phyloP scores from a whole-genome alignment of 2,329 filamentous ascomycete genomes.

The Magnaporthiopsis incrustans region DNA sequence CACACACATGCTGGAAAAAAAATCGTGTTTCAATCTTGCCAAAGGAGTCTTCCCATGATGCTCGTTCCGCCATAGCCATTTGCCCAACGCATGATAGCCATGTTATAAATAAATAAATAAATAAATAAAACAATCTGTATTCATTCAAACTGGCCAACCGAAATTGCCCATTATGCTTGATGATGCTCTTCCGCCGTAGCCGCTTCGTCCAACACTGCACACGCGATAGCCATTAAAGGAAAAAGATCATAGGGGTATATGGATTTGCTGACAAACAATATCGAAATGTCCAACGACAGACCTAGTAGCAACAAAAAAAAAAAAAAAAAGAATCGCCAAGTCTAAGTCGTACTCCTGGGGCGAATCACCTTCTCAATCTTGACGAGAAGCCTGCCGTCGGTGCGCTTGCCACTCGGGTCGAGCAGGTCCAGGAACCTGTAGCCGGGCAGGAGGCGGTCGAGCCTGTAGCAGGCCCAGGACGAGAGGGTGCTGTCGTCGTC shows the following conservation, averaged over 20 bases:
- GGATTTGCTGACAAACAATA: background rate
- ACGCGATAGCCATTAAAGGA: no score
- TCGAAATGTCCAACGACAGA: background rate
- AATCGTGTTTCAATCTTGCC: no score
- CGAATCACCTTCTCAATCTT: slow-evolving; percentile 40
- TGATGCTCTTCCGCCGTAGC: no score
- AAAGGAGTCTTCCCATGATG: no score
- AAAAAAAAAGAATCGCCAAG: slow-evolving; percentile 7
- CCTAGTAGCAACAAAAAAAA: background rate
- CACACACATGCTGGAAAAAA: no score
- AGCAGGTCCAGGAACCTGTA: slow-evolving; percentile 47
- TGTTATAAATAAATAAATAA: no score
- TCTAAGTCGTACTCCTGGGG: background rate
- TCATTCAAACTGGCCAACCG: no score
- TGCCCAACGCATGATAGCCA: no score
- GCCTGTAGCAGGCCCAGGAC: slow-evolving; percentile 51
- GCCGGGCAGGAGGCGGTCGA: slow-evolving; percentile 47
- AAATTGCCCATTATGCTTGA: no score
- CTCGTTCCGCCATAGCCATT: no score
- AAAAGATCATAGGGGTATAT: background rate
- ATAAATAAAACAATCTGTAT: no score
- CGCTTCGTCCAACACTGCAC: no score
- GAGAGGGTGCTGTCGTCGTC: slow-evolving; percentile 40
- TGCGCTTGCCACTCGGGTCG: slow-evolving; percentile 35
- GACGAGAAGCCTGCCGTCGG: slow-evolving; percentile 42